Base-by-base conservation (phyloP, 139 green algal genomes). In the Ettlia oleoabundans region DNA sequence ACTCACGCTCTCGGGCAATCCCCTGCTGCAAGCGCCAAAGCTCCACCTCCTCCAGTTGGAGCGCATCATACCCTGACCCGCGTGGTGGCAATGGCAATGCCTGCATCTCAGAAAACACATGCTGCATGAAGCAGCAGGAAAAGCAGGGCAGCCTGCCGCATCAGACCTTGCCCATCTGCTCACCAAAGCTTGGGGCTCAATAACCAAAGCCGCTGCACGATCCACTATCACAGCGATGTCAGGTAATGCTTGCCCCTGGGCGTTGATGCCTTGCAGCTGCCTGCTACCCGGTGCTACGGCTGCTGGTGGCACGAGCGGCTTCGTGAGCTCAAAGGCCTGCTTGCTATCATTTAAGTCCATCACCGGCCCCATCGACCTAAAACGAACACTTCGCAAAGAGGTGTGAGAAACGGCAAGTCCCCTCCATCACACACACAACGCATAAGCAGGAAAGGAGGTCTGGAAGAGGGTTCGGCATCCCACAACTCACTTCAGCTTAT, bases 281-380 rank as follows among this genome's bases (percentile, higher is more conserved):
- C 58, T 62, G 35, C 61, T 8, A 35, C 32, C 6, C 42, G 41
- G 51, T 40, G 69, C 69, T 9, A 26, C 40, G 0, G 55, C 37
- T 30, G 70, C 19, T 30, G 55, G 68, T 30, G 26, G 28, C 8
- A 35, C 30, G 19, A 78, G 0, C 6, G 47, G 73, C 35, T 52
- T 51, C 9, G 63, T 64, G 22, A 84, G n/a, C 71, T 85, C 73
- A 80, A 89, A 86, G 10, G 72, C 61, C 32, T 83, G 64, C 19
- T 58, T 40, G n/a, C 65, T 55, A 26, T 89, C 85, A 55, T 89
- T 89, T 38, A 87, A 28, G 68, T 89, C 85, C 5, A 71, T 18
- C 32, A 5, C 32, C 42, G 24, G 32, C 33, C 30, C 30, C 6
- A n/a, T 21, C 30, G 5, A n/a, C 64, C 64, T 71, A 7, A 32